Base-by-base conservation (phyloP, 2,329 filamentous ascomycete genomes). In the Cadophora gregata region DNA sequence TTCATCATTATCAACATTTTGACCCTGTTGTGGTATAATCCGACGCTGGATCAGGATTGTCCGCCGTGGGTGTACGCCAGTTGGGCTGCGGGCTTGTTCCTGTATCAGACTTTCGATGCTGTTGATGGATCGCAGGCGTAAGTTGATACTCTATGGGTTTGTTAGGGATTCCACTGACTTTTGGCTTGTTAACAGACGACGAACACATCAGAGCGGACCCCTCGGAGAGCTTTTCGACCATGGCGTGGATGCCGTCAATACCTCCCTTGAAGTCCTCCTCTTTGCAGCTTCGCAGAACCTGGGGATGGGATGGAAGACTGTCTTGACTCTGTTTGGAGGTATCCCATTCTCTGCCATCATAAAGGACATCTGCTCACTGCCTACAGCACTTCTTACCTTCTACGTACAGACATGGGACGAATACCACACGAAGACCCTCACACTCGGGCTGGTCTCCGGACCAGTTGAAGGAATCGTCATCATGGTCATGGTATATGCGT, bases 401-500 rank as follows among this genome's bases (percentile, higher is more conserved):
- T 98, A 98, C 79, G 91, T 98, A 50, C 96, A 98, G 79, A 98
- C 96, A 38, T 99, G 96, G 96, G 96, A 99, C 77, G 96, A 98
- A 79, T 99, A 98, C 81, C 95, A 98, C 81, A 99, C 96, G 61
- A 94, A 97, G 79, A 96, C 94, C 3, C 86, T 99, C 58, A 97
- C 93, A 1, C 87, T 99, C 6, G 96, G 96, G 67, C 82, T 98
- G 69, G 85, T 99, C 72, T 97, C 95, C 71, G 96, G 96, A 0
- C 96, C 96, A 4, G 96, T 99, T 45, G 96, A 99, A 80, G 96
- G 96, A 61, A 90, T 99, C 64, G 81, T 98, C 56, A 93, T 93
- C 48, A 85, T 99, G 24, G 90, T 93, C 74, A 77, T 86, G 64
- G 89, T 99, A 67, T 98, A 96, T 79, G 87, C 88, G 42, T 81